Evolutionary conservation across 306 rosid species (phyloP), one percentile per base, ranked within the genome.

Genomic region (Cicer judaicum): DNA sequence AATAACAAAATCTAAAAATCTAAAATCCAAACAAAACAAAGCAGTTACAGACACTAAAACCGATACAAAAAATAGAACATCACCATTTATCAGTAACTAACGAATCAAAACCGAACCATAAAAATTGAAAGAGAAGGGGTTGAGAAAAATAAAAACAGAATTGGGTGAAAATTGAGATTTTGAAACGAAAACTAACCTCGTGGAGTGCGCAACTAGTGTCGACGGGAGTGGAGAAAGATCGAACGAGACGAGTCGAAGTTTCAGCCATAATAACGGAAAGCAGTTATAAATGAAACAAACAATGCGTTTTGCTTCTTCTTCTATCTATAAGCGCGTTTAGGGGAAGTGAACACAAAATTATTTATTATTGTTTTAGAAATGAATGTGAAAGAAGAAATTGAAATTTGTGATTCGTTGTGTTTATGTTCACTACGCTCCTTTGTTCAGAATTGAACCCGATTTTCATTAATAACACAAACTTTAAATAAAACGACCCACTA

Each of bases 201-300:
- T 78, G 79, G 12, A 87, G 41, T 59, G 55, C 83, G 68, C 72
- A 29, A 10, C 89, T 81, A 84, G 73, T 54, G 36, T 81, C 87
- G 15, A 86, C 70, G 34, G 92, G 89, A 65, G 75, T 78, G 29
- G 90, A 91, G 71, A 89, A 80, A 12, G 98, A 88, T 57, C 90
- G 86, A 36, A 78, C 68, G 18, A 94, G 88, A 63, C 81, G 88
- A 29, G 88, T 70, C 1, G 89, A 75, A 10, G 93, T 80, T 68
- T 94, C 97, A 38, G 50, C 88, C 95, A 91, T 93, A 6, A 62
- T 93, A 6, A 62, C 80, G 13, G 13, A 66, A 44, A 64, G 24
- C 44, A 40, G 68, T 79, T 36, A 71, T 56, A 60, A 9, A 19
- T 13, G 55, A n/a, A 36, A 74, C 38, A 9, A 11, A 67, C 3